Percentiles rank a stretch among this genome's conserved stretches.
Conservation (phyloP, 2,329 filamentous ascomycete species). For the Fusarium sp. region DNA sequence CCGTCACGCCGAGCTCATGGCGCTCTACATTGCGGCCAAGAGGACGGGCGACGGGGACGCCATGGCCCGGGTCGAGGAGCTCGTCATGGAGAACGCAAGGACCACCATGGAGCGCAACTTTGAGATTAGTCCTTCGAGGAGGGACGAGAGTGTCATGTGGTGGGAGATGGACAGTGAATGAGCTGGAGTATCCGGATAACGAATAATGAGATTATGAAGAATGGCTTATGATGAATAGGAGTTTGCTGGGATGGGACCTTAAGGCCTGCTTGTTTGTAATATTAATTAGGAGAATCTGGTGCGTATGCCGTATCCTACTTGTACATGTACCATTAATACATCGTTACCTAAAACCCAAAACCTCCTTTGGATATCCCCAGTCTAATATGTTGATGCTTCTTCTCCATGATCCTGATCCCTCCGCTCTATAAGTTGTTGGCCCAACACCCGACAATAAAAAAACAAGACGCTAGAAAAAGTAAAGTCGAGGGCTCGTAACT, state of each 20-base stretch:
- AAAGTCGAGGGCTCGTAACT: constrained; percentile 3
- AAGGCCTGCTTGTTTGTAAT: constrained; percentile 4
- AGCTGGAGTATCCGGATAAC: neutral
- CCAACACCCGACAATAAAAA: constrained; percentile 32
- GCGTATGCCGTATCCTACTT: constrained; percentile 11
- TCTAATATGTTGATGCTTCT: constrained; percentile 24
- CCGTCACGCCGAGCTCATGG: constrained; percentile 42
- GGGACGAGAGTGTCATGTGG: constrained; percentile 38
- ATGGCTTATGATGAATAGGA: neutral
- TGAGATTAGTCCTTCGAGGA: constrained; percentile 32
- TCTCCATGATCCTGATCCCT: constrained; percentile 14
- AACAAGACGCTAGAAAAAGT: constrained; percentile 7
- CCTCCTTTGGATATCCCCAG: neutral
- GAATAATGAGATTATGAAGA: neutral
- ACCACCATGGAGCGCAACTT: constrained; percentile 38
- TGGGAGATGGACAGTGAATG: constrained; percentile 24
- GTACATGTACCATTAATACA: constrained; percentile 27
- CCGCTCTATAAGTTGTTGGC: constrained; percentile 29
- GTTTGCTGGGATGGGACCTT: neutral
- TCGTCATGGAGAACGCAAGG: constrained; percentile 36
- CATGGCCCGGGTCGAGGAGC: constrained; percentile 39
- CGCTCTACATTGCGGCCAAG: constrained; percentile 41
- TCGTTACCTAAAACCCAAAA: neutral
- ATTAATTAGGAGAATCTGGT: constrained; percentile 3
- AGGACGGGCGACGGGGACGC: constrained; percentile 30